These are phyloP conservation scores for Casuarina cunninghamiana DNA, from an alignment of 306 rosid genomes.

Conservation along the genomic window DNA sequence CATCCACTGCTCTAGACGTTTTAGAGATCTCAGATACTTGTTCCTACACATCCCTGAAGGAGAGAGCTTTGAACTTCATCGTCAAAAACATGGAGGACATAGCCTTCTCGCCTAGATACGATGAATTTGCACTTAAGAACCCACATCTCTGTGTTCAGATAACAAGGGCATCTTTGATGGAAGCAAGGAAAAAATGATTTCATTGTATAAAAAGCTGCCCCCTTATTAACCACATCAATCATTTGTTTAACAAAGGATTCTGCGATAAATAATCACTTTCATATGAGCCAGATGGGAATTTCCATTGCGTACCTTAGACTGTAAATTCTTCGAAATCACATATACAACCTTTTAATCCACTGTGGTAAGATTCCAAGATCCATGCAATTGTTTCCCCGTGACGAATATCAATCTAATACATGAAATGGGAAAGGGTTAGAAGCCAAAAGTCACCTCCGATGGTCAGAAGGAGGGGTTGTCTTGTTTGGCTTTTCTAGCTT, in stretches of 20 bases:
- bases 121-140: conserved; percentile 60
- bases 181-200: conserved; percentile 24
- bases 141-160: conserved; percentile 73
- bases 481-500: too few relatives aligned
- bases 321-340: not conserved
- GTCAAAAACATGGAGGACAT: conserved; percentile 53
- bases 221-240: too few relatives aligned
- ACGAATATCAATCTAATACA: not conserved
- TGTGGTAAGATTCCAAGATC: not conserved
- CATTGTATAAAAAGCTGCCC: not conserved
- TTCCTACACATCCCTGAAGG: conserved; percentile 46
- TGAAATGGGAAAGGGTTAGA: too few relatives aligned
- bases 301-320: too few relatives aligned
- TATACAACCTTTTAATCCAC: not conserved
- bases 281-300: not conserved
- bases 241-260: not conserved
- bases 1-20: conserved; percentile 53
- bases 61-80: conserved; percentile 52
- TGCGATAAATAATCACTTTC: not conserved
- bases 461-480: too few relatives aligned
- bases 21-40: conserved; percentile 68
- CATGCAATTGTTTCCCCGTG: not conserved
- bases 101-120: conserved; percentile 48
- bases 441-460: too few relatives aligned
- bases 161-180: conserved; percentile 53